Evolutionary conservation across 306 rosid species (phyloP).

Genomic region (Castanea crenata): DNA sequence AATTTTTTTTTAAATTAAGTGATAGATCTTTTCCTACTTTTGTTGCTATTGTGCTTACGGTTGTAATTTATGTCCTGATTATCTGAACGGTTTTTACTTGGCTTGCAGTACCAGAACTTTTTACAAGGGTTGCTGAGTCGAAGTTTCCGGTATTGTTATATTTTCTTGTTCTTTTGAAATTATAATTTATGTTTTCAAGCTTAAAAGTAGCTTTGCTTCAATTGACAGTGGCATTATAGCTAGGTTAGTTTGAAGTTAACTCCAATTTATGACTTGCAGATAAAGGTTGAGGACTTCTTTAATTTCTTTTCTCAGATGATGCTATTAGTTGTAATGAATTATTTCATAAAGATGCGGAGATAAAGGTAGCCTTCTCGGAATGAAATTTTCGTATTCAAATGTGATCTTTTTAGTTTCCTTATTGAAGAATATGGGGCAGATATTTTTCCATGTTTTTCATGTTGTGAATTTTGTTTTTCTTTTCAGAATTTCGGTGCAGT

Average conservation of each 20-base stretch:
- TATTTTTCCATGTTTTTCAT: constrained; percentile 4
- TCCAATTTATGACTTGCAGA: constrained; percentile 58
- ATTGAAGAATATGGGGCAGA: background rate
- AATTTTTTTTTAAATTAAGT: background rate
- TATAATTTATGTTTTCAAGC: background rate
- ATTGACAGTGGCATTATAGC: constrained; percentile 3
- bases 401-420: constrained; percentile 14
- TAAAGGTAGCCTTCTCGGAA: constrained; percentile 61
- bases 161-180: constrained; percentile 26
- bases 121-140: constrained; percentile 75
- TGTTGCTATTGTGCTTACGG: background rate
- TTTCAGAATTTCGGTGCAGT: constrained; percentile 67
- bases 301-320: constrained; percentile 69
- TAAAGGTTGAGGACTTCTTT: constrained; percentile 83
- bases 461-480: constrained; percentile 18
- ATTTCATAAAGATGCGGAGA: constrained; percentile 82
- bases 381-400: constrained; percentile 6
- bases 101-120: constrained; percentile 74
- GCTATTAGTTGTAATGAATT: constrained; percentile 55
- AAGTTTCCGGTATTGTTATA: constrained; percentile 60
- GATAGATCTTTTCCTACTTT: background rate
- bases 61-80: constrained; percentile 15
- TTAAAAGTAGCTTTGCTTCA: background rate
- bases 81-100: constrained; percentile 28
- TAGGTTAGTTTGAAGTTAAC: constrained; percentile 12